A percentile compares a stretch with the other conserved stretches of the same genome.
phyloP scores from a whole-genome alignment of 176 grass and related monocot genomes.

The Ensete glaucum region DNA sequence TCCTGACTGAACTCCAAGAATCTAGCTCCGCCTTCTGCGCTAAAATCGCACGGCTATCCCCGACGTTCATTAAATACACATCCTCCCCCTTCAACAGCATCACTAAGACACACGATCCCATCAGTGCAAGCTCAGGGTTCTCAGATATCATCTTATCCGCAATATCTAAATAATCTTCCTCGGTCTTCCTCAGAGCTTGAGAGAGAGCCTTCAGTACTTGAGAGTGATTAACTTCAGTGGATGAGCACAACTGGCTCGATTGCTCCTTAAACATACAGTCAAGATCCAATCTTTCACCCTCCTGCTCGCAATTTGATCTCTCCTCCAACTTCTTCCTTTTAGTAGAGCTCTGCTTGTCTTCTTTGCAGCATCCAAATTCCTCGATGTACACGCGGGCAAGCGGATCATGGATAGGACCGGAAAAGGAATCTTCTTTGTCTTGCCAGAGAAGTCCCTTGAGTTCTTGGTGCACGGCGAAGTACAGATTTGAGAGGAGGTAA shows the following conservation, averaged over 20 bases:
- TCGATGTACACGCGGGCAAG: neutral
- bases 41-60: slow-evolving; percentile 81
- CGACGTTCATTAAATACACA: slow-evolving; percentile 94
- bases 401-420: neutral
- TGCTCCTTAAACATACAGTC: slow-evolving; percentile 27
- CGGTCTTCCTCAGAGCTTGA: slow-evolving; percentile 55
- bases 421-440: slow-evolving; percentile 15
- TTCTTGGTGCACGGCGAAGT: slow-evolving; percentile 67
- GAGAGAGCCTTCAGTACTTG: slow-evolving; percentile 77
- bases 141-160: slow-evolving; percentile 67
- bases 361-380: neutral
- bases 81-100: slow-evolving; percentile 89
- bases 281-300: neutral
- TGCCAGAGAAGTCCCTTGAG: slow-evolving; percentile 63
- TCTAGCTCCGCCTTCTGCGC: slow-evolving; percentile 27
- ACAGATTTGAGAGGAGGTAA: slow-evolving; percentile 82
- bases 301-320: neutral
- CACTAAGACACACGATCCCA: slow-evolving; percentile 85
- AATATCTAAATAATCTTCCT: slow-evolving; percentile 58
- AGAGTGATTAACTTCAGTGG: slow-evolving; percentile 24
- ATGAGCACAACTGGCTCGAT: slow-evolving; percentile 3
- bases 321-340: neutral
- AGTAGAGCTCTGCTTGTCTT: neutral
- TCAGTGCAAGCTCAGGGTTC: slow-evolving; percentile 81
- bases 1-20: slow-evolving; percentile 7